phyloP scores from a whole-genome alignment of 2,329 filamentous ascomycete genomes.

The Cercospora berteroae region DNA sequence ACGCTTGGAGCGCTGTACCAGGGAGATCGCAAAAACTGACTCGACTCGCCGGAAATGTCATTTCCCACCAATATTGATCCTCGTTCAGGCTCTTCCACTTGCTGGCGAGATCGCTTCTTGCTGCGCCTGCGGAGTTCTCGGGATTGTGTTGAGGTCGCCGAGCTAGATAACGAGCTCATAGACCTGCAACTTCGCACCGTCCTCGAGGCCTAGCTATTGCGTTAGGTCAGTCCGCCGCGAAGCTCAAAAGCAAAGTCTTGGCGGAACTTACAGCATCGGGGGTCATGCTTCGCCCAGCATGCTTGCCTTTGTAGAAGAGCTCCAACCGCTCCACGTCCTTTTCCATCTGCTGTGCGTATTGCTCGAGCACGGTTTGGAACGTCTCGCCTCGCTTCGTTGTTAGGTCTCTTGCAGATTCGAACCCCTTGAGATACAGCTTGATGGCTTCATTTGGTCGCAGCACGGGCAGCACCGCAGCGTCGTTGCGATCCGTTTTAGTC shows the following conservation, averaged over 20 bases:
- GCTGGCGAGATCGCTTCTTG: background rate
- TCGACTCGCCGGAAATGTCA: background rate
- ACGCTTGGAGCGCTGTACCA: background rate
- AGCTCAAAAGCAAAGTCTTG: background rate
- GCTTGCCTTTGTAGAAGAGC: constrained; percentile 19
- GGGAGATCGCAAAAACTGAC: background rate
- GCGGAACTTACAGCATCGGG: constrained; percentile 17
- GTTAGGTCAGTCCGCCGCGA: constrained; percentile 11
- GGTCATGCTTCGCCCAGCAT: constrained; percentile 10
- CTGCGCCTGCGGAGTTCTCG: constrained; percentile 3
- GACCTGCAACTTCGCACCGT: constrained; percentile 17
- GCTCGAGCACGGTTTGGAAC: constrained; percentile 13
- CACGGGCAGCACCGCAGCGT: constrained; percentile 1
- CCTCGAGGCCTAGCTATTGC: constrained; percentile 15
- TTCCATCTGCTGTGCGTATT: constrained; percentile 14
- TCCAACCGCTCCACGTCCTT: constrained; percentile 14
- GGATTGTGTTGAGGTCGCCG: background rate
- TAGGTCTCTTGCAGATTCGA: constrained; percentile 14
- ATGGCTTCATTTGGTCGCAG: constrained; percentile 18
- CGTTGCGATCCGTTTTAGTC: background rate
- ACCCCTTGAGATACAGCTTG: constrained; percentile 16
- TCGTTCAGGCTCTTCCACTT: background rate
- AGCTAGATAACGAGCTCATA: constrained; percentile 17
- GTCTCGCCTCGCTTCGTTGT: constrained; percentile 17
- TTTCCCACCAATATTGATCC: constrained; percentile 7